phyloP scores from a whole-genome alignment of 2,329 filamentous ascomycete genomes.

The Ophiocordyceps sinensis region DNA sequence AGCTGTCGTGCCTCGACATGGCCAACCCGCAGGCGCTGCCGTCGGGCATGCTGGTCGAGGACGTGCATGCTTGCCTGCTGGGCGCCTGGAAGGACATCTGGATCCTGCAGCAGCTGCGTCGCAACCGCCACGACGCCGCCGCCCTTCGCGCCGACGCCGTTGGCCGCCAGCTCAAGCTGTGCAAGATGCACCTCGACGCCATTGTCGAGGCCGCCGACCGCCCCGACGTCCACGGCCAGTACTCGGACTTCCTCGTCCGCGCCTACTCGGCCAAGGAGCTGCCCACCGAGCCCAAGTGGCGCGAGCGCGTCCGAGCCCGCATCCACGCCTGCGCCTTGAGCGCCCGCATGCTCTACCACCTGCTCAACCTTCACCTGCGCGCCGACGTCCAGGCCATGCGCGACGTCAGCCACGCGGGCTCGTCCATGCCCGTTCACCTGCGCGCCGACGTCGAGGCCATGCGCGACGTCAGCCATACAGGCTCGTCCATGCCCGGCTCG shows the following conservation, averaged over 20 bases:
- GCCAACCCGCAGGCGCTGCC: slow-evolving; percentile 12
- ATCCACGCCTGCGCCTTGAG: slow-evolving; percentile 17
- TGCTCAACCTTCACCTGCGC: slow-evolving; percentile 20
- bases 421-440: background rate
- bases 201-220: slow-evolving; percentile 5
- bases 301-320: slow-evolving; percentile 10
- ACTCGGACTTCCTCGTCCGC: slow-evolving; percentile 7
- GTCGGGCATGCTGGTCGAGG: slow-evolving; percentile 16
- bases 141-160: slow-evolving; percentile 1
- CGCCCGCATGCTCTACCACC: slow-evolving; percentile 19
- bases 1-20: slow-evolving; percentile 15
- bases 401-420: slow-evolving; percentile 2
- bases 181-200: slow-evolving; percentile 8
- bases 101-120: slow-evolving; percentile 12
- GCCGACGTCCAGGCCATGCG: slow-evolving; percentile 15
- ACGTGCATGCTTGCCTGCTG: slow-evolving; percentile 18
- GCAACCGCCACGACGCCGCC: slow-evolving; percentile 7
- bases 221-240: slow-evolving; percentile 5
- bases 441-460: too few species aligned
- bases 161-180: slow-evolving; percentile 4
- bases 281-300: slow-evolving; percentile 9
- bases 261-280: slow-evolving; percentile 16
- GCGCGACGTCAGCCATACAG: too few species aligned
- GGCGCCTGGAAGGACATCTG: slow-evolving; percentile 17
- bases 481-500: too few species aligned